Conservation (phyloP, 2,329 filamentous ascomycete species). For the Aureobasidium namibiae region DNA sequence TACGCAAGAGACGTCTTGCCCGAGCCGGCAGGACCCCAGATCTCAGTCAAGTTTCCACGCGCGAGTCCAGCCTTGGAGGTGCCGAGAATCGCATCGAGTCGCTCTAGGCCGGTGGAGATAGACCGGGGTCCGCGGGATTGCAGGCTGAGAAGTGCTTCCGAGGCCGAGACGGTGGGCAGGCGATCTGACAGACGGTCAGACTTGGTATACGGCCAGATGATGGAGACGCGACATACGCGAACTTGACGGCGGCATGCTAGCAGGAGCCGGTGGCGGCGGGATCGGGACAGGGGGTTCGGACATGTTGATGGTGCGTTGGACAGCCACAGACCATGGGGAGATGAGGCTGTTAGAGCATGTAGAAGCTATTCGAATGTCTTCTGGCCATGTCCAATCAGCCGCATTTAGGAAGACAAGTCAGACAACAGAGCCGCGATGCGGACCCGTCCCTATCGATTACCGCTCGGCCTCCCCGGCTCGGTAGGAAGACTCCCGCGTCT, state of each 20-base stretch:
- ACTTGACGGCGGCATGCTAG: constrained; percentile 20
- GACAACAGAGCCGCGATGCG: too few relatives aligned
- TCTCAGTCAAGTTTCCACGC: constrained; percentile 71
- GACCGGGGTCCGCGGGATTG: constrained; percentile 41
- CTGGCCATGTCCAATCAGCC: neutral
- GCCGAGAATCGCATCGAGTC: constrained; percentile 38
- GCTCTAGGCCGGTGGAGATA: constrained; percentile 40
- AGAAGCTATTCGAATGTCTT: neutral
- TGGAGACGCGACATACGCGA: constrained; percentile 27
- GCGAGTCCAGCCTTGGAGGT: constrained; percentile 50
- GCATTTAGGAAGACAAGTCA: neutral
- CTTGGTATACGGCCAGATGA: neutral
- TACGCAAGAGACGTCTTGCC: constrained; percentile 82
- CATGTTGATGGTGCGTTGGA: neutral
- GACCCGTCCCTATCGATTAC: constrained; percentile 2
- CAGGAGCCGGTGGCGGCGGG: neutral
- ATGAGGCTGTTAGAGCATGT: neutral
- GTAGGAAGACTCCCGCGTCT: neutral
- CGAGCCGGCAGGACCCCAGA: constrained; percentile 78
- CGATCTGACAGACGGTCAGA: constrained; percentile 47
- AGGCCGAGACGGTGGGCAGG: constrained; percentile 67
- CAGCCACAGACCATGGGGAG: neutral
- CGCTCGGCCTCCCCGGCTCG: neutral
- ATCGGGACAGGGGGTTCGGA: neutral
- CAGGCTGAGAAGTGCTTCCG: constrained; percentile 58